A percentile compares a stretch with the other conserved stretches of the same genome.
Conservation (phyloP, 805 yeast genomes). For the Candida jianshihensis region DNA sequence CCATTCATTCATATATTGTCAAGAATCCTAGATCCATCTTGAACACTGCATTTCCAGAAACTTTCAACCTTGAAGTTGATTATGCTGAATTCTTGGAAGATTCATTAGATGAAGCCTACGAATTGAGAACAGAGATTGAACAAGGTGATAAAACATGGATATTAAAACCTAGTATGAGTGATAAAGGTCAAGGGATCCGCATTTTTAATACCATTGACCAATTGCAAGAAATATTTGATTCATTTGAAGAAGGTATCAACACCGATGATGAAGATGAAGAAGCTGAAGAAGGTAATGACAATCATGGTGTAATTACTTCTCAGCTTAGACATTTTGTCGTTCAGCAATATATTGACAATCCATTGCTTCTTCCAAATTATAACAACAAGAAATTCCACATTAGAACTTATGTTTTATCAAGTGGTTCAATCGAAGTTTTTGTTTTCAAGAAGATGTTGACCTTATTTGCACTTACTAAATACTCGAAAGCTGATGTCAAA, state of each 20-base stretch:
- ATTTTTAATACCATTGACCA: slow-evolving; percentile 73
- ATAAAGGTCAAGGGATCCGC: slow-evolving; percentile 92
- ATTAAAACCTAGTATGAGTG: slow-evolving; percentile 94
- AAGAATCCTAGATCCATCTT: slow-evolving; percentile 70
- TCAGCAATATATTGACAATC: slow-evolving; percentile 69
- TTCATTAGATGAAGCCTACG: slow-evolving; percentile 86
- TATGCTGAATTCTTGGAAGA: slow-evolving; percentile 96
- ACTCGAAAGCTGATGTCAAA: slow-evolving; percentile 28
- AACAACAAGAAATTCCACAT: slow-evolving; percentile 78
- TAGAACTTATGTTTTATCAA: slow-evolving; percentile 72
- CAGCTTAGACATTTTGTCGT: slow-evolving; percentile 88
- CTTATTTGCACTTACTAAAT: slow-evolving; percentile 62
- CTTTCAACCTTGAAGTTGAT: slow-evolving; percentile 79
- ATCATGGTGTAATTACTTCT: slow-evolving; percentile 71
- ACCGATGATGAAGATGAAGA: slow-evolving; percentile 53
- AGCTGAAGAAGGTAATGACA: slow-evolving; percentile 28
- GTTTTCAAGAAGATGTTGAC: slow-evolving; percentile 79
- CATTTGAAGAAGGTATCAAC: slow-evolving; percentile 70
- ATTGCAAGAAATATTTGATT: slow-evolving; percentile 75
- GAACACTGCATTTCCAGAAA: slow-evolving; percentile 57
- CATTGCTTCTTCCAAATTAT: slow-evolving; percentile 58
- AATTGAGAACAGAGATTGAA: slow-evolving; percentile 72
- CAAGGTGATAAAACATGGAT: slow-evolving; percentile 67
- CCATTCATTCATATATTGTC: slow-evolving; percentile 64
- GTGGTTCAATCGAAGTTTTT: slow-evolving; percentile 67